These are phyloP conservation scores for Termitomyces sp. DNA, from an alignment of 768 basidiomycete genomes.

Conservation along the genomic window DNA sequence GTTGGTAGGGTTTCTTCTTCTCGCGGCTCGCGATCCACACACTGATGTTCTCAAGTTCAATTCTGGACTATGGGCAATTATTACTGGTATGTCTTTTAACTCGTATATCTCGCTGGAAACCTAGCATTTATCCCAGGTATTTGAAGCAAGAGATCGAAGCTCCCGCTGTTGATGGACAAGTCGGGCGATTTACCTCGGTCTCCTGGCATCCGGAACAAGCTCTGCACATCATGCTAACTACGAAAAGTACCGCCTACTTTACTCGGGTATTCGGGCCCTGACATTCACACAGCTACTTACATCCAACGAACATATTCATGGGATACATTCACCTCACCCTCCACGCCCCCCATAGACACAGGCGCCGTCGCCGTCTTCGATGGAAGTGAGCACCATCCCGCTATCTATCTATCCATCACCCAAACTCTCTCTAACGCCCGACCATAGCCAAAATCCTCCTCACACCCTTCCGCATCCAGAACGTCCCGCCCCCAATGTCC, in stretches of 20 bases:
- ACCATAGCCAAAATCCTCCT: constrained; percentile 70
- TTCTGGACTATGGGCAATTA: constrained; percentile 95
- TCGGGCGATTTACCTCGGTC: constrained; percentile 63
- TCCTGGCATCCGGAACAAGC: constrained; percentile 86
- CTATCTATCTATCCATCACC: background rate
- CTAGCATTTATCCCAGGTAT: constrained; percentile 50
- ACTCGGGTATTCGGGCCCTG: background rate
- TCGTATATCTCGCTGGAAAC: background rate
- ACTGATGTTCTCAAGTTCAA: constrained; percentile 57
- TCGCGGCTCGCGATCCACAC: background rate
- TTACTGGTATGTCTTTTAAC: constrained; percentile 63
- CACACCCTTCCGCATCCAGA: constrained; percentile 91
- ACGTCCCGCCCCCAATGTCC: constrained; percentile 98
- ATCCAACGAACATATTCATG: constrained; percentile 65
- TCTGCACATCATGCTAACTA: constrained; percentile 59
- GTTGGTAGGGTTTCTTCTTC: constrained; percentile 43
- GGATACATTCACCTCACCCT: constrained; percentile 68
- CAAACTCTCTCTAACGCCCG: background rate
- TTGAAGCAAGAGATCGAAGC: constrained; percentile 84
- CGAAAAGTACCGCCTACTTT: constrained; percentile 42
- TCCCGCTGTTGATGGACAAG: constrained; percentile 22
- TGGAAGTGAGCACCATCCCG: constrained; percentile 55
- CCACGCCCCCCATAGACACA: constrained; percentile 63
- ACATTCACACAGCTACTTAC: constrained; percentile 36
- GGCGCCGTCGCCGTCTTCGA: constrained; percentile 89